Conservation (phyloP, 2,329 filamentous ascomycete species). For the Tolypocladium nubicola region DNA sequence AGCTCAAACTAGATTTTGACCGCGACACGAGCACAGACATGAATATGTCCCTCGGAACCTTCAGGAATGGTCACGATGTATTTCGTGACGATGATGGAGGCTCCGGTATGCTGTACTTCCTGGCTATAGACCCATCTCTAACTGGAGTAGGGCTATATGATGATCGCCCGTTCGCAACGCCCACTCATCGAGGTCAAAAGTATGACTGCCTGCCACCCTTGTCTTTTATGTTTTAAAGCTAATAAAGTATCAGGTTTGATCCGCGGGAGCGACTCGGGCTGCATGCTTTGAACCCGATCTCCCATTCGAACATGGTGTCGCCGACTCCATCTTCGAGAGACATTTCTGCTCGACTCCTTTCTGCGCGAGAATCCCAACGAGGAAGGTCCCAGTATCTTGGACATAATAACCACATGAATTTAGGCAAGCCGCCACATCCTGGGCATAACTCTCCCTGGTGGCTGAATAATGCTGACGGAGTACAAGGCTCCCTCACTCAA, state of each 20-base stretch:
- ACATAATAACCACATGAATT: constrained; percentile 3
- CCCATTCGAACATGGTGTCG: constrained; percentile 27
- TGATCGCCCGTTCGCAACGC: constrained; percentile 10
- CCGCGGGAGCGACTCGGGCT: constrained; percentile 21
- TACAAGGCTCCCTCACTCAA: constrained; percentile 14
- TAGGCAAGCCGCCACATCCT: constrained; percentile 5
- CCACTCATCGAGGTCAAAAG: constrained; percentile 14
- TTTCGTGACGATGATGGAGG: constrained; percentile 18
- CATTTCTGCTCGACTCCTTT: constrained; percentile 12
- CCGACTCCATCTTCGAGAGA: constrained; percentile 21
- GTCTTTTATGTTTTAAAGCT: not conserved
- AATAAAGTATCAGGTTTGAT: constrained; percentile 16
- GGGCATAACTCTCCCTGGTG: not conserved
- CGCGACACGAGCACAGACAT: constrained; percentile 6
- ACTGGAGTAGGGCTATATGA: constrained; percentile 13
- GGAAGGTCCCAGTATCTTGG: constrained; percentile 8
- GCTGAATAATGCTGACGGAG: constrained; percentile 4
- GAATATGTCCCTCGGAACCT: constrained; percentile 8
- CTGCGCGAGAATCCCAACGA: constrained; percentile 11
- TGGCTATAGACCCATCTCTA: constrained; percentile 5
- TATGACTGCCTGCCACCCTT: constrained; percentile 2
- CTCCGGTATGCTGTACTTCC: constrained; percentile 10
- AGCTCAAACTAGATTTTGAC: constrained; percentile 8
- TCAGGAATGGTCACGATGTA: constrained; percentile 15
- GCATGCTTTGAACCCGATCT: constrained; percentile 23